These are phyloP conservation scores for Leucogyrophana mollusca DNA, from an alignment of 768 basidiomycete species.

Conservation along the genomic window DNA sequence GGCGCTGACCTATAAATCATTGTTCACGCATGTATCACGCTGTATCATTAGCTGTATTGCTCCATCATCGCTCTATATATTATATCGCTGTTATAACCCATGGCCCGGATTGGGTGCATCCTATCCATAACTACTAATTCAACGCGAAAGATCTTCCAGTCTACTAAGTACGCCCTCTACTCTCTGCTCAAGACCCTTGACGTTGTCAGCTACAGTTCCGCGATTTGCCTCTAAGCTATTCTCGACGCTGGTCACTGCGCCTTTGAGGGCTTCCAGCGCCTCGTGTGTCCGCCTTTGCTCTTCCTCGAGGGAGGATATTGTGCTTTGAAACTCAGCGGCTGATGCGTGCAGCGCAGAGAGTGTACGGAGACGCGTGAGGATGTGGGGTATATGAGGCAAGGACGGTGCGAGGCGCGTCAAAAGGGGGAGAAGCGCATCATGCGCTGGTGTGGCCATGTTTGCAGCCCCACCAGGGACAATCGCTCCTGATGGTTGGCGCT, in stretches of 20 bases:
- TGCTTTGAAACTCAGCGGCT: slow-evolving; percentile 73
- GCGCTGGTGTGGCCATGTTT: slow-evolving; percentile 30
- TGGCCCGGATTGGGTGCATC: background rate
- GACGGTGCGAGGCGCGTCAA: slow-evolving; percentile 69
- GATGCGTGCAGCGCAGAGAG: slow-evolving; percentile 79
- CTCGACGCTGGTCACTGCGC: slow-evolving; percentile 72
- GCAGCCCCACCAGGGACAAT: slow-evolving; percentile 10
- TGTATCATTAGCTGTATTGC: slow-evolving; percentile 4
- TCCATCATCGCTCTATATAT: too few relatives aligned
- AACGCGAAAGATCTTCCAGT: slow-evolving; percentile 35
- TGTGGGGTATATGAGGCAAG: slow-evolving; percentile 83
- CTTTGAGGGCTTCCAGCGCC: slow-evolving; percentile 63
- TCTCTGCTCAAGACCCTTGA: slow-evolving; percentile 63
- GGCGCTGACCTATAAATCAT: slow-evolving; percentile 14
- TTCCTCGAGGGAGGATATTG: slow-evolving; percentile 64
- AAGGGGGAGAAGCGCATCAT: slow-evolving; percentile 66
- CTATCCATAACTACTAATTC: background rate
- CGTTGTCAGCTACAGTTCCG: slow-evolving; percentile 68
- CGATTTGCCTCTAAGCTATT: slow-evolving; percentile 74
- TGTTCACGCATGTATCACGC: background rate
- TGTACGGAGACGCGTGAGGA: slow-evolving; percentile 85
- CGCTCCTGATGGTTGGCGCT: slow-evolving; percentile 18
- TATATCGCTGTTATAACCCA: too few relatives aligned
- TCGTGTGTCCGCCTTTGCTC: slow-evolving; percentile 67
- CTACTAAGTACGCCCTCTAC: slow-evolving; percentile 47